Evolutionary conservation across 1,284 basidiomycete species (phyloP).

Genomic region (Cystobasidiaceae sp.): DNA sequence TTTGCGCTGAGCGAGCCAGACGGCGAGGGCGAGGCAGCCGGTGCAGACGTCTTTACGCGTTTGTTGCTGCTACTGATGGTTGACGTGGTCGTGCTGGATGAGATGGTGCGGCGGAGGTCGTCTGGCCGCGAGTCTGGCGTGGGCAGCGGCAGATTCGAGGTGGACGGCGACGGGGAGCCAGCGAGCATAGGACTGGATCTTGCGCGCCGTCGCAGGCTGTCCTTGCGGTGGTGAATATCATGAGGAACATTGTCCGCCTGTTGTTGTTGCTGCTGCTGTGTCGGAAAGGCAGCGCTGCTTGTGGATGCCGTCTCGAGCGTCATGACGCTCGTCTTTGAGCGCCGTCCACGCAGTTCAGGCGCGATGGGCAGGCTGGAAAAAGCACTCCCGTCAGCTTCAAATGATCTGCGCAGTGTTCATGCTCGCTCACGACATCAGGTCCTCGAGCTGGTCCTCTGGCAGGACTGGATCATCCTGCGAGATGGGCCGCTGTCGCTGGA

Average conservation of each 20-base stretch:
- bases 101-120: neutral
- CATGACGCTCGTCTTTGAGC: constrained; percentile 14
- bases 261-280: no score
- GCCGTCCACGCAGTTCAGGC: constrained; percentile 5
- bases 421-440: constrained; percentile 2
- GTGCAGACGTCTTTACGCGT: neutral
- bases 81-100: neutral
- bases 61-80: neutral
- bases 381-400: neutral
- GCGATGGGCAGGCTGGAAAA: constrained; percentile 22
- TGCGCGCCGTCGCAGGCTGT: no score
- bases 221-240: no score
- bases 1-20: no score
- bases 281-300: neutral
- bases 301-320: neutral
- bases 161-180: neutral
- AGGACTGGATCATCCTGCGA: neutral
- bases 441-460: constrained; percentile 26
- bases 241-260: no score
- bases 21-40: neutral
- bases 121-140: neutral
- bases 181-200: no score
- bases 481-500: constrained; percentile 6
- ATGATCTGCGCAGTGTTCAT: neutral
- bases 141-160: neutral